Percentiles rank a stretch among this genome's conserved stretches.
Evolutionary conservation across 2,329 filamentous ascomycete genomes (phyloP).

Genomic region (Xylariaceae sp.): DNA sequence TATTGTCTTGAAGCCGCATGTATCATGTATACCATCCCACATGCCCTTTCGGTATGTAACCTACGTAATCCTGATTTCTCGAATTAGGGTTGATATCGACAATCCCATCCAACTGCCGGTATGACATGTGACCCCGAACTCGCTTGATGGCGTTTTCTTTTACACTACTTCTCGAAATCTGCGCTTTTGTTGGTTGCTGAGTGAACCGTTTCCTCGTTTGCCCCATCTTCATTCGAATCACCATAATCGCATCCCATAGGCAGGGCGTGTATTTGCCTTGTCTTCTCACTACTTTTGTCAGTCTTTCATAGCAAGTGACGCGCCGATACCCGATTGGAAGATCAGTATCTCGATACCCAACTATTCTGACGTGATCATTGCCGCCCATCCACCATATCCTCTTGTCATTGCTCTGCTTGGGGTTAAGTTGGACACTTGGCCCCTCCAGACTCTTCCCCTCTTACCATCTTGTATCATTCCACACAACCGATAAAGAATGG

Average conservation of each 20-base stretch:
- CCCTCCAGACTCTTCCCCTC: constrained; percentile 11
- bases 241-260: constrained; percentile 21
- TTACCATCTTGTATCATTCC: not conserved
- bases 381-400: constrained; percentile 18
- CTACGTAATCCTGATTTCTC: constrained; percentile 19
- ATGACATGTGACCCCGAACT: constrained; percentile 22
- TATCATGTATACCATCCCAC: constrained; percentile 15
- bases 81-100: constrained; percentile 18
- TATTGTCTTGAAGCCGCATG: constrained; percentile 16
- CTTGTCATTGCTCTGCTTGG: constrained; percentile 11
- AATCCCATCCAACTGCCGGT: constrained; percentile 10
- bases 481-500: constrained; percentile 21
- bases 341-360: constrained; percentile 21
- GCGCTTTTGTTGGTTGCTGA: constrained; percentile 28
- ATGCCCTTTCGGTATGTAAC: not conserved
- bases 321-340: constrained; percentile 23
- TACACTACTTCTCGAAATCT: constrained; percentile 14
- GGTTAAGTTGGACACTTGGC: constrained; percentile 12
- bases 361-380: constrained; percentile 21
- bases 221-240: constrained; percentile 12
- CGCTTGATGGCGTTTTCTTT: constrained; percentile 19
- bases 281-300: constrained; percentile 18
- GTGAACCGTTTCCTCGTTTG: constrained; percentile 28
- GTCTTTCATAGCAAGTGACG: constrained; percentile 21
- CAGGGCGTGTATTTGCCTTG: constrained; percentile 21